Evolutionary conservation across 768 basidiomycete genomes (phyloP), one percentile per base, ranked within the genome.

Genomic region (Psilocybe azurescens): DNA sequence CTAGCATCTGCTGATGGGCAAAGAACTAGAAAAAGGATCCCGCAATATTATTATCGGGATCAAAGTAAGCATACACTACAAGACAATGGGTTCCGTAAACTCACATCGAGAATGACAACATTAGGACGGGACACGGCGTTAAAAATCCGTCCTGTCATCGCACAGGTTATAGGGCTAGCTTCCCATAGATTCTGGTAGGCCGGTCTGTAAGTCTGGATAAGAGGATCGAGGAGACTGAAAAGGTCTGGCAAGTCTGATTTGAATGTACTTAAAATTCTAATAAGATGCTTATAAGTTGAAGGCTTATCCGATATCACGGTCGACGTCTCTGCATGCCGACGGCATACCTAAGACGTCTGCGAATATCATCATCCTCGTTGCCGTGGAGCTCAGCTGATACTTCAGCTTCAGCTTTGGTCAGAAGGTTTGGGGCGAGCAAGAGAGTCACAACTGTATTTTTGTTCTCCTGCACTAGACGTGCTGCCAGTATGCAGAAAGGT

Each of bases 51-150:
- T 10, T 7, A 20, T 5, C 39, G 10, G 3, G 14, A 9, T 55
- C 33, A 28, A 18, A 3, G 47, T 39, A 39, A 9, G n/a, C n/a
- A 16, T 10, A 41, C 4, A 55, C 14, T 39, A 24, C 24, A 2
- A 24, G 24, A 24, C 24, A 24, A 24, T 24, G 24, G 24, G 33
- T 7, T 7, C 7, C 33, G 33, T 9, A 41, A 0, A 59, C 62
- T 1, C n/a, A 63, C 65, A 46, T 67, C 66, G 36, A 53, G 38
- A 14, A 67, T 57, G 9, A 64, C 53, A 9, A 36, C 53, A 11
- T 58, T 28, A 20, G 66, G 66, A 3, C 56, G 30, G 18, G 60
- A 47, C 2, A 59, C 51, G 3, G 60, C 62, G 16, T 61, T 53
- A 24, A 64, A 64, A 3, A 32, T 39, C 32, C 24, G 56, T 2